A percentile compares a stretch with the other conserved stretches of the same genome.
Conservation (phyloP, 1,284 basidiomycete genomes). For the Heterobasidion occidentale region DNA sequence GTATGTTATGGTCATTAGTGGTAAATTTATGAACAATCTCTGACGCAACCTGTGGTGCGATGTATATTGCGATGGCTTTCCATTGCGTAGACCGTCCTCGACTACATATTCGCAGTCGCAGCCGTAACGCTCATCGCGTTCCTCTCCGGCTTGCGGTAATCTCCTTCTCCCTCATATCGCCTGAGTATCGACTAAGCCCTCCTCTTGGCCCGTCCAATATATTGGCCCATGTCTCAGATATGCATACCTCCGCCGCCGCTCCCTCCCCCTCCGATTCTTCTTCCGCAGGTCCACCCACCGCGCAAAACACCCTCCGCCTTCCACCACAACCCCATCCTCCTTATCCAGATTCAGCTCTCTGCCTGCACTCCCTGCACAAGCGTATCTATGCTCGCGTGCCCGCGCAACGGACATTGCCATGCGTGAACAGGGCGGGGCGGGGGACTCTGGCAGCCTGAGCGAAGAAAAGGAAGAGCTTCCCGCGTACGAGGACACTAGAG, state of each 20-base stretch:
- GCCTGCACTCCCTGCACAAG: background rate
- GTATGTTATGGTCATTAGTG: background rate
- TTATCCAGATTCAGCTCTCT: background rate
- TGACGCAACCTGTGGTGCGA: too few relatives aligned
- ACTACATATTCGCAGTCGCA: background rate
- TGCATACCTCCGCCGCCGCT: background rate
- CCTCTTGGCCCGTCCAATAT: background rate
- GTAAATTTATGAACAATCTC: background rate
- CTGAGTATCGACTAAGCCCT: background rate
- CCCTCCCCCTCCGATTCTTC: background rate
- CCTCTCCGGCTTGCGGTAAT: background rate
- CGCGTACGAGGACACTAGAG: background rate
- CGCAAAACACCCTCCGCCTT: background rate
- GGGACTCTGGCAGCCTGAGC: background rate
- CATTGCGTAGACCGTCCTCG: background rate
- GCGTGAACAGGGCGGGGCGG: background rate
- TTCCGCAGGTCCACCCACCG: background rate
- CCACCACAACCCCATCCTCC: background rate
- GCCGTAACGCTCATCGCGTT: background rate
- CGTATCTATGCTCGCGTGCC: background rate
- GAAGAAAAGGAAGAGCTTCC: background rate
- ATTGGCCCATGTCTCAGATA: background rate
- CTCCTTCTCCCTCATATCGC: background rate
- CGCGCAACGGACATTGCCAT: background rate
- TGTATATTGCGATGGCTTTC: too few relatives aligned